Evolutionary conservation across 1,139 yeast species (phyloP).

Genomic region (Geotrichum reessii): DNA sequence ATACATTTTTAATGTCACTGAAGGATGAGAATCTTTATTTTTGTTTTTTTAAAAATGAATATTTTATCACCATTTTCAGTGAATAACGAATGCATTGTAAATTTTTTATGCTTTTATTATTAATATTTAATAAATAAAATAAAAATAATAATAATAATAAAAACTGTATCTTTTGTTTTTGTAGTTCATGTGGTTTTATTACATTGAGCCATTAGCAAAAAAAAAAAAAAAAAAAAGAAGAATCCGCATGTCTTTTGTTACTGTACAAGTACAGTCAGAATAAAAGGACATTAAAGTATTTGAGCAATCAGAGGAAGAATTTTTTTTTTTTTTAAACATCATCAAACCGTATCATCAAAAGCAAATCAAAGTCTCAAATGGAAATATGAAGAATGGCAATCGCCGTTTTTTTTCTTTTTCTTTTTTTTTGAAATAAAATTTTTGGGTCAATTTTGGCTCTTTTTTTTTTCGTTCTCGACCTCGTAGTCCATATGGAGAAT

Average conservation of each 20-base stretch:
- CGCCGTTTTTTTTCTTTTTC: too few species aligned
- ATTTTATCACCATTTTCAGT: too few species aligned
- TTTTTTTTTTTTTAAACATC: too few species aligned
- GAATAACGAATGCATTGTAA: too few species aligned
- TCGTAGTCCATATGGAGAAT: too few species aligned
- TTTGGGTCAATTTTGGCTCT: not conserved
- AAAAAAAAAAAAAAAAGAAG: too few species aligned
- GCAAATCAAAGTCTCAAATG: not conserved
- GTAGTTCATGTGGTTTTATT: not conserved
- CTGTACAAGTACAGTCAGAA: not conserved
- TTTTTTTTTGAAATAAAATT: not conserved
- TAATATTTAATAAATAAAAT: not conserved
- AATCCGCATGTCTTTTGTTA: not conserved
- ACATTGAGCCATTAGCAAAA: too few species aligned
- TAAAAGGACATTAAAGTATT: not conserved
- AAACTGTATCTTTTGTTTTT: not conserved
- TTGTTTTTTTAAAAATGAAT: too few species aligned
- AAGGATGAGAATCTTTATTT: too few species aligned
- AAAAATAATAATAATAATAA: not conserved
- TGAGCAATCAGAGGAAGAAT: not conserved
- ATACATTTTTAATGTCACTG: too few species aligned
- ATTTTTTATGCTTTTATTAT: not conserved
- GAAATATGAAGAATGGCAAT: not conserved
- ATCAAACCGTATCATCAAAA: too few species aligned
- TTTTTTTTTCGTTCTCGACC: not conserved